phyloP scores from a whole-genome alignment of 345 rosid species.

The Xanthoceras sorbifolium region DNA sequence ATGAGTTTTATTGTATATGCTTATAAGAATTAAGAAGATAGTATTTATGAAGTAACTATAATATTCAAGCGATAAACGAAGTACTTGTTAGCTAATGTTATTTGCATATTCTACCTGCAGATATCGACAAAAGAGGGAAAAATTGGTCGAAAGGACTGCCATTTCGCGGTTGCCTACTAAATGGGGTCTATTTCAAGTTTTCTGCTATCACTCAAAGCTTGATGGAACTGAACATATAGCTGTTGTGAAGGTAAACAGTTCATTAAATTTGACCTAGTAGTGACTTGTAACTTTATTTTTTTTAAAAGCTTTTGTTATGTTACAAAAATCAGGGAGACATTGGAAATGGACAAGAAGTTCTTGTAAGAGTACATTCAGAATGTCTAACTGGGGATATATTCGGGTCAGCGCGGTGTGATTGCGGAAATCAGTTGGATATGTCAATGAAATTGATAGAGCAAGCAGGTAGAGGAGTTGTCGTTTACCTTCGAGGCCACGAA shows the following conservation, averaged over 20 bases:
- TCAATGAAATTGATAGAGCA: conserved; percentile 77
- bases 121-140: conserved; percentile 82
- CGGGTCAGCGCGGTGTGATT: conserved; percentile 83
- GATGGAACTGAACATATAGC: conserved; percentile 84
- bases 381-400: conserved; percentile 88
- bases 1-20: not conserved
- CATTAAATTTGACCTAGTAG: not conserved
- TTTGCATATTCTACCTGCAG: conserved; percentile 26
- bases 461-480: conserved; percentile 68
- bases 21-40: too few species aligned
- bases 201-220: conserved; percentile 71
- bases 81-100: not conserved
- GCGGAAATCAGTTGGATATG: conserved; percentile 77
- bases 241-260: conserved; percentile 56
- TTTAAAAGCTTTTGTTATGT: conserved; percentile 2
- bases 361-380: conserved; percentile 88
- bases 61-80: too few species aligned
- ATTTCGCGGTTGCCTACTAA: conserved; percentile 73
- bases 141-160: conserved; percentile 63
- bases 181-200: conserved; percentile 76
- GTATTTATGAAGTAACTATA: too few species aligned
- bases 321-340: conserved; percentile 52
- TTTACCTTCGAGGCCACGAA: conserved; percentile 90
- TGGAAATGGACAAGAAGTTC: conserved; percentile 79
- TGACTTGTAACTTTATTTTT: not conserved